Percentiles rank a stretch among this genome's conserved stretches.
Conservation (phyloP, 306 rosid species). For the Morella rubra region DNA sequence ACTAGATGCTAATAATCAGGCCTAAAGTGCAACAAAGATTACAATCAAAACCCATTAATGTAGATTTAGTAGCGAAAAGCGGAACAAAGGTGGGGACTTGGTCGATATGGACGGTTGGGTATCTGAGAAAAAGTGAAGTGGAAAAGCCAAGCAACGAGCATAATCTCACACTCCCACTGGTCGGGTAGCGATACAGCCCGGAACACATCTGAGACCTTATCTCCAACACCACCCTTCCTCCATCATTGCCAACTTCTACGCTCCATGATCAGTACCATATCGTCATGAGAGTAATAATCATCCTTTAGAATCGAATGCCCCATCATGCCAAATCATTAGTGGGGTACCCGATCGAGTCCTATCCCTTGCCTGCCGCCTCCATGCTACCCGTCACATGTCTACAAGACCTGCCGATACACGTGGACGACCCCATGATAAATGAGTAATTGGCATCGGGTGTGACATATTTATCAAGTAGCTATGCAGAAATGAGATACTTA, state of each 20-base stretch:
- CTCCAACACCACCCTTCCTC: conserved; percentile 45
- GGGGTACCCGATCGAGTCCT: conserved; percentile 36
- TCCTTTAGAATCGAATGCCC: conserved; percentile 54
- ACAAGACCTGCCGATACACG: not conserved
- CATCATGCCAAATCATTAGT: conserved; percentile 67
- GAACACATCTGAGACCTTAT: conserved; percentile 75
- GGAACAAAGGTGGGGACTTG: conserved; percentile 46
- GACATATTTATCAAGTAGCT: conserved; percentile 22
- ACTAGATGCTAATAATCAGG: conserved; percentile 11
- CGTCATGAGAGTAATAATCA: conserved; percentile 19
- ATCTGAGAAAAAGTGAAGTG: conserved; percentile 27
- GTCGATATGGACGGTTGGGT: conserved; percentile 47
- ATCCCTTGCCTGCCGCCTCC: not conserved
- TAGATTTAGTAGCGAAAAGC: conserved; percentile 22
- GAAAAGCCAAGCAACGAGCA: conserved; percentile 64
- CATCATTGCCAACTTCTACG: conserved; percentile 50
- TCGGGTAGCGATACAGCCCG: conserved; percentile 58
- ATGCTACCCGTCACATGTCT: conserved; percentile 20
- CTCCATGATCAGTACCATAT: conserved; percentile 32
- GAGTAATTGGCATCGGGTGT: not conserved
- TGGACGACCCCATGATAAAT: not conserved
- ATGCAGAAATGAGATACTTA: conserved; percentile 16
- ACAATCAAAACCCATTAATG: conserved; percentile 24
- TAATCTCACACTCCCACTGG: conserved; percentile 44
- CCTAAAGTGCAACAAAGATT: conserved; percentile 25